Conservation (phyloP, 2,329 filamentous ascomycete species). For the Didymosphaeria variabile region DNA sequence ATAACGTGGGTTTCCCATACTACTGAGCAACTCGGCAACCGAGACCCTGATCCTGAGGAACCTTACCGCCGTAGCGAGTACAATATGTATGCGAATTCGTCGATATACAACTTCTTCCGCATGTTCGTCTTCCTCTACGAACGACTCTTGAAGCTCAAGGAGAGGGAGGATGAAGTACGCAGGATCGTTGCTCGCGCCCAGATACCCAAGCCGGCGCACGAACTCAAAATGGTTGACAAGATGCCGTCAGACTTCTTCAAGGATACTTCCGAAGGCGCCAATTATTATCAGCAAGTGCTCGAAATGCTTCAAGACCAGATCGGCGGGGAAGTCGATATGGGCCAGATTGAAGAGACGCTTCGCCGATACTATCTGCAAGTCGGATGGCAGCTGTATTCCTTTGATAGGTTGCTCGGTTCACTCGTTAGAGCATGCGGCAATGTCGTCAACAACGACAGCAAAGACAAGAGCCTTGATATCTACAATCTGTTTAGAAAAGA, state of each 20-base stretch:
- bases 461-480: slow-evolving; percentile 93
- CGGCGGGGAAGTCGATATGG: slow-evolving; percentile 80
- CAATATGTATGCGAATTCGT: slow-evolving; percentile 91
- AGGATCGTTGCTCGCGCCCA: slow-evolving; percentile 78
- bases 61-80: slow-evolving; percentile 82
- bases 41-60: slow-evolving; percentile 77
- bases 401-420: slow-evolving; percentile 85
- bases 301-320: slow-evolving; percentile 88
- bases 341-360: slow-evolving; percentile 86
- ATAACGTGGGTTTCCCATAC: slow-evolving; percentile 71
- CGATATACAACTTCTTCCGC: slow-evolving; percentile 93
- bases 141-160: slow-evolving; percentile 83
- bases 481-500: slow-evolving; percentile 86
- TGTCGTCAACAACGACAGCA: slow-evolving; percentile 86
- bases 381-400: slow-evolving; percentile 92
- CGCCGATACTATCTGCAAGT: slow-evolving; percentile 90
- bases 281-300: slow-evolving; percentile 86
- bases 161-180: slow-evolving; percentile 75
- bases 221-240: slow-evolving; percentile 85
- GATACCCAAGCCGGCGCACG: slow-evolving; percentile 79
- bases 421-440: slow-evolving; percentile 81
- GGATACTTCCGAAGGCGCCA: slow-evolving; percentile 67
- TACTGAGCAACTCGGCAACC: slow-evolving; percentile 63
- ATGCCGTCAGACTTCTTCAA: slow-evolving; percentile 78
- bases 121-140: slow-evolving; percentile 92